Base-by-base conservation (phyloP, 768 basidiomycete genomes). In the Tephrocybe sp. region DNA sequence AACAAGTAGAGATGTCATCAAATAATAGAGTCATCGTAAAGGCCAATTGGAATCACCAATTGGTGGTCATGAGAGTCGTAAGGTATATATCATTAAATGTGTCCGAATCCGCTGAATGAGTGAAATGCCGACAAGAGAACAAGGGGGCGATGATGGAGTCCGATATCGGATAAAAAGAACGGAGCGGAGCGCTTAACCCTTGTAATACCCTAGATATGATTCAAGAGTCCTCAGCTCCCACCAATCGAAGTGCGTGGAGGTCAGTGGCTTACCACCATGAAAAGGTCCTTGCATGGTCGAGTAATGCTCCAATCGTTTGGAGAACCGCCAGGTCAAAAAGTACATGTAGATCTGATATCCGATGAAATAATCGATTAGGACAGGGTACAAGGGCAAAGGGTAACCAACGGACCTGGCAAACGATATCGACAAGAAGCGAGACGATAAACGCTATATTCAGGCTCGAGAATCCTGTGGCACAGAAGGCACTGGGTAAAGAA, bases 321-420 rank as follows among this genome's bases (percentile, higher is more conserved):
- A 77, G 79, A 81, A 89, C 50, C 86, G 76, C 87, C 86, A 90
- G 61, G 73, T 75, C 67, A 88, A 69, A 74, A 89, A 87, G 67
- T 78, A 81, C 84, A 88, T 85, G 75, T 89, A 88, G 45, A 85
- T 62, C 87, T 88, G 58, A 57, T 53, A 5, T 5, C 64, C 53
- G 28, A 24, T 37, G 57, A 20, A 59, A 48, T 26, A 21, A 54
- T 50, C 33, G 53, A 63, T 66, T 62, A 61, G 63, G 57, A 57
- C 53, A 58, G 28, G 51, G 32, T 24, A 61, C 52, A 57, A 51
- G 49, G 41, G 28, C 43, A 36, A 48, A 41, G 53, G 37, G 32
- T 40, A 55, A 51, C 54, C 52, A 52, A 55, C 56, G 52, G 68
- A 86, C 87, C 80, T 88, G 85, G 72, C 80, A 86, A 39, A 66